Conservation (phyloP, 2,329 filamentous ascomycete species). For the Plenodomus lindquistii region DNA sequence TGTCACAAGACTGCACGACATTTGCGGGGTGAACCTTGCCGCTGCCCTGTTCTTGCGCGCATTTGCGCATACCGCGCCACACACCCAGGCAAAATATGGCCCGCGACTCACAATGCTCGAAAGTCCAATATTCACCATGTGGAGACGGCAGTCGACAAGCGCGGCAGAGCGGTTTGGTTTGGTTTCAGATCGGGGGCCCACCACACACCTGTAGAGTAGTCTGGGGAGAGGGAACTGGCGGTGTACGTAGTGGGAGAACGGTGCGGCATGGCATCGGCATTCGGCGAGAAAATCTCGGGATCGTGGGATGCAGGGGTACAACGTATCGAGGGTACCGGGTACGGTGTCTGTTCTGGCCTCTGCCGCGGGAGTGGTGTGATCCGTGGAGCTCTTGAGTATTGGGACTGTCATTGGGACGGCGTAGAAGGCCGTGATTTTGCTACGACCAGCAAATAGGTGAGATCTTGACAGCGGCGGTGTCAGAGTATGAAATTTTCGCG, state of each 20-base stretch:
- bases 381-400: background rate
- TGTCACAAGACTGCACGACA: conserved; percentile 21
- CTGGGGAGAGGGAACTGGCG: conserved; percentile 10
- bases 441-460: no score
- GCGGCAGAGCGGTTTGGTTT: background rate
- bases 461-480: no score
- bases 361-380: background rate
- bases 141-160: conserved; percentile 2
- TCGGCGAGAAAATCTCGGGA: background rate
- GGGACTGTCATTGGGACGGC: background rate
- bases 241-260: conserved; percentile 1
- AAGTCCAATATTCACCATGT: conserved; percentile 8
- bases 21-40: conserved; percentile 15
- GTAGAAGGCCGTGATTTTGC: no score
- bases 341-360: background rate
- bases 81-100: conserved; percentile 2
- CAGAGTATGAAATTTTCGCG: background rate
- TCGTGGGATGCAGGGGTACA: background rate
- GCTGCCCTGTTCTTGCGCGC: conserved; percentile 12
- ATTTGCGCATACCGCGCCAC: conserved; percentile 8
- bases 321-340: background rate
- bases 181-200: conserved; percentile 1
- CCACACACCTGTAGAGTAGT: background rate
- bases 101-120: conserved; percentile 6
- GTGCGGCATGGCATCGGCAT: background rate